Conservation (phyloP, 345 rosid species). For the Psidium guajava region DNA sequence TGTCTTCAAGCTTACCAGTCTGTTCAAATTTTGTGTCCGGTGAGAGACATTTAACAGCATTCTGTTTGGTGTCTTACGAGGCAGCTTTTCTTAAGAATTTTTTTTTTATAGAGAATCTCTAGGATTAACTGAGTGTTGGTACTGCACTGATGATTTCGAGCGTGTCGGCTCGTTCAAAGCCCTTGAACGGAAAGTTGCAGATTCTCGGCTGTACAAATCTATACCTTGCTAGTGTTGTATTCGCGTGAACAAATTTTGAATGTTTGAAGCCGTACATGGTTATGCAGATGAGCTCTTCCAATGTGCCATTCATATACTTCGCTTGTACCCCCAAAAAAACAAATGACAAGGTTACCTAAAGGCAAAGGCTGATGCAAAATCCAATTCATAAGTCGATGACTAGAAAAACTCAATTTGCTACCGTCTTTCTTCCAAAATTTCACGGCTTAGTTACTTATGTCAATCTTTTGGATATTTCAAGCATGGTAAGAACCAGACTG, state of each 20-base stretch:
- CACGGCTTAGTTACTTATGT: neutral
- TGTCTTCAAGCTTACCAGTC: neutral
- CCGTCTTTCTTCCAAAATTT: neutral
- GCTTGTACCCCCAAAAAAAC: too few relatives aligned
- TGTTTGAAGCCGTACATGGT: neutral
- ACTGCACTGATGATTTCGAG: neutral
- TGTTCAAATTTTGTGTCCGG: neutral
- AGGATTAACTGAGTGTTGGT: neutral
- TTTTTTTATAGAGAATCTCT: too few relatives aligned
- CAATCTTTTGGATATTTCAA: neutral
- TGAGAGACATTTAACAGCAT: neutral
- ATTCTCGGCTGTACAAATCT: neutral
- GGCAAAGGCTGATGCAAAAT: too few relatives aligned
- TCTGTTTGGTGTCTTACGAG: too few relatives aligned
- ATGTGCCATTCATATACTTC: neutral
- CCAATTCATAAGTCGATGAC: neutral
- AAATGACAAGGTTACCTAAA: too few relatives aligned
- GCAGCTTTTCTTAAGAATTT: too few relatives aligned
- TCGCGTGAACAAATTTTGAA: neutral
- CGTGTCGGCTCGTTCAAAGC: neutral
- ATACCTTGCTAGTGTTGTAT: neutral
- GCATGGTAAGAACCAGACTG: neutral
- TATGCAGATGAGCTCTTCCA: neutral
- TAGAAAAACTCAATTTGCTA: neutral
- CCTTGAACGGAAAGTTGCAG: neutral